phyloP scores from a whole-genome alignment of 371 early-diverging fungal genomes.

The Cokeromyces recurvatus region DNA sequence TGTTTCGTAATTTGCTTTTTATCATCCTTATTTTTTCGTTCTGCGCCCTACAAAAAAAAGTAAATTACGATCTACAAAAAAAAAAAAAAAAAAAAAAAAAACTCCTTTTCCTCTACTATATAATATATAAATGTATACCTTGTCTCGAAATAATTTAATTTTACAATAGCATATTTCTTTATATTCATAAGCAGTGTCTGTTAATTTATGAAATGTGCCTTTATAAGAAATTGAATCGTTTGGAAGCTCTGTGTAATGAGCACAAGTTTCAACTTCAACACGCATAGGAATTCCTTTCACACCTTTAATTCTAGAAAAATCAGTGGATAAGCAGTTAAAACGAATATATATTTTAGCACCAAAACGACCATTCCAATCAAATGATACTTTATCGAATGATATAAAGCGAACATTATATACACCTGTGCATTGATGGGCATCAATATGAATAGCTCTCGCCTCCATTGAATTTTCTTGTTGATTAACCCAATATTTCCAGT shows the following conservation, averaged over 20 bases:
- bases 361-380: conserved; percentile 62
- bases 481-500: conserved; percentile 79
- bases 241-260: conserved; percentile 4
- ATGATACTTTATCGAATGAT: conserved; percentile 66
- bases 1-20: conserved; percentile 54
- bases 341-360: conserved; percentile 62
- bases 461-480: conserved; percentile 60
- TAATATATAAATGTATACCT: conserved; percentile 47
- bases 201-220: conserved; percentile 6
- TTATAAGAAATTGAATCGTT: not conserved
- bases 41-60: conserved; percentile 42
- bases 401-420: conserved; percentile 49
- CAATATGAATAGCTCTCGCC: conserved; percentile 65
- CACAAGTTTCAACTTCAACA: conserved; percentile 22
- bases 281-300: conserved; percentile 82
- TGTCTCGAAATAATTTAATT: conserved; percentile 77
- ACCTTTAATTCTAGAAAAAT: conserved; percentile 80
- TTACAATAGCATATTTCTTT: conserved; percentile 61
- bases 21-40: conserved; percentile 62
- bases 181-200: conserved; percentile 9
- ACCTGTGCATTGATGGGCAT: conserved; percentile 31
- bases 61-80: not conserved
- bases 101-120: too few relatives aligned
- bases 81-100: too few relatives aligned
- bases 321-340: conserved; percentile 77